phyloP scores from a whole-genome alignment of 2,329 filamentous ascomycete species.

The Diplodia seriata region DNA sequence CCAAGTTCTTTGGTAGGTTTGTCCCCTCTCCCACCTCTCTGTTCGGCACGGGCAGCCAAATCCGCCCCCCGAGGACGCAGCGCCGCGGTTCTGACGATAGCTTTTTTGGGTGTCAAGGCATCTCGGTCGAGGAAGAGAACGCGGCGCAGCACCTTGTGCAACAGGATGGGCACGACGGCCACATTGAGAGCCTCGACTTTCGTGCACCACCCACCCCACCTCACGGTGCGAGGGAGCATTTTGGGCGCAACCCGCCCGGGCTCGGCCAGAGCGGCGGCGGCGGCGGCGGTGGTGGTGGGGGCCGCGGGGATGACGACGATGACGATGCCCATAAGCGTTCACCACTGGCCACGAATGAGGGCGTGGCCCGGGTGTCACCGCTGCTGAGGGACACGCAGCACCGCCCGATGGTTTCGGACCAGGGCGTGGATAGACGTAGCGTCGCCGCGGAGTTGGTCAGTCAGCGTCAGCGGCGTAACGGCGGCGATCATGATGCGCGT shows the following conservation, averaged over 20 bases:
- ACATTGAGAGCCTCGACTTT: background rate
- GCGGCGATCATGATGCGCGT: background rate
- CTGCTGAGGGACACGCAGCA: constrained; percentile 2
- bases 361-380: background rate
- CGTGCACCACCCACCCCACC: constrained; percentile 3
- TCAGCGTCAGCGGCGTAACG: background rate
- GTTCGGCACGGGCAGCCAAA: background rate
- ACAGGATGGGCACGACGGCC: background rate
- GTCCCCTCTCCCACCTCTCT: constrained; percentile 17
- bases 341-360: background rate
- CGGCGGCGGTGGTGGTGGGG: background rate
- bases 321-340: background rate
- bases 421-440: constrained; percentile 8
- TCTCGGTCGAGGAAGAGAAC: constrained; percentile 5
- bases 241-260: background rate
- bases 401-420: constrained; percentile 13
- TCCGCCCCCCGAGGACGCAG: background rate
- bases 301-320: background rate
- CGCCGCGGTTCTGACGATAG: constrained; percentile 23
- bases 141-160: constrained; percentile 6
- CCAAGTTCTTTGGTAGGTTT: constrained; percentile 20
- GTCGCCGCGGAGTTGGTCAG: constrained; percentile 5
- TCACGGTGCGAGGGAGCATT: background rate
- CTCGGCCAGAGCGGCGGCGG: too few relatives aligned
- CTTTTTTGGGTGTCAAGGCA: constrained; percentile 26